A percentile compares a stretch with the other conserved stretches of the same genome.
phyloP scores from a whole-genome alignment of 2,329 filamentous ascomycete genomes.

The Colletotrichum sp. region DNA sequence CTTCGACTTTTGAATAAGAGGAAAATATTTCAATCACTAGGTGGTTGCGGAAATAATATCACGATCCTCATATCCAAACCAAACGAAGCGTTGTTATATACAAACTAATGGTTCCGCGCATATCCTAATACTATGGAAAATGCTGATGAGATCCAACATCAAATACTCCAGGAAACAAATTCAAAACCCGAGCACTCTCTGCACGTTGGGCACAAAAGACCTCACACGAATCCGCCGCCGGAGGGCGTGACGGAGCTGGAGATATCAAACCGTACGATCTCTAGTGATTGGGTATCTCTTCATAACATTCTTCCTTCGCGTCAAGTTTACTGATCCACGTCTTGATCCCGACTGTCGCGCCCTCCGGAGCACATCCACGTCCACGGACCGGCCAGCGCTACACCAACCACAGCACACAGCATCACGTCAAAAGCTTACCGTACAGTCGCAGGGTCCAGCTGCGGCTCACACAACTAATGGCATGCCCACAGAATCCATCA shows the following conservation, averaged over 20 bases:
- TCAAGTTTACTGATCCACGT: background rate
- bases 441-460: background rate
- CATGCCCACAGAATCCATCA: background rate
- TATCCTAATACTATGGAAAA: background rate
- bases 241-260: background rate
- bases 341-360: background rate
- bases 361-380: background rate
- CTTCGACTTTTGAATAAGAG: too few species aligned
- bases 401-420: background rate
- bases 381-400: accelerated
- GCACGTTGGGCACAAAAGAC: background rate
- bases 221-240: background rate
- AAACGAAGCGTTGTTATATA: too few species aligned
- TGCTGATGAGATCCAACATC: background rate
- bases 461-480: background rate
- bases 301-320: background rate
- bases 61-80: too few species aligned
- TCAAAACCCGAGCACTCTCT: background rate
- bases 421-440: background rate
- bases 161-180: background rate
- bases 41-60: accelerated
- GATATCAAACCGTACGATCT: background rate
- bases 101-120: background rate
- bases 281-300: accelerated
- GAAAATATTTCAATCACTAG: background rate